Base-by-base conservation (phyloP, 306 rosid species). In the Cotoneaster glaucophyllus region DNA sequence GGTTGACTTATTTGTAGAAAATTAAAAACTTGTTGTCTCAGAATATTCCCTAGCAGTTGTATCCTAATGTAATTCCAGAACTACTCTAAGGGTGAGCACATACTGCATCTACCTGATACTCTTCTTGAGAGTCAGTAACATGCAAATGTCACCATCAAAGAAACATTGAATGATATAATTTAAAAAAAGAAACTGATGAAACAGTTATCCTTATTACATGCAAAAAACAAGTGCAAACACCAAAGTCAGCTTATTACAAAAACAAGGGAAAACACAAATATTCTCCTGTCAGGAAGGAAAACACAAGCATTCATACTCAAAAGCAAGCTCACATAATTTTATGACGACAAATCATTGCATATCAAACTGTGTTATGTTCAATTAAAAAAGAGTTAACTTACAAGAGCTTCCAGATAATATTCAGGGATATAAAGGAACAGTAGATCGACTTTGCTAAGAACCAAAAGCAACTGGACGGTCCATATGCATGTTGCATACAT, bases 401-500 rank as follows among this genome's bases (percentile, higher is more conserved):
- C 98, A 96, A 95, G 85, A 62, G 97, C 85, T 82, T 89, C 98
- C 75, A 95, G 74, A 85, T 92, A 95, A 81, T 85, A 92, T 85
- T 92, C 98, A 80, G 98, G 98, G 82, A 87, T 77, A 76, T 85
- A 95, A 34, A 85, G n/a, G 68, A 95, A 95, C 82, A 95, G 80
- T 0, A 89, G 85, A 84, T 90, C 97, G 86, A 86, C 81, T 87
- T 90, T 95, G 88, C 97, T 90, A 69, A 95, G 90, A 82, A 88
- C 91, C 84, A 95, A 84, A 78, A 95, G 88, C 90, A 95, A 84
- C 83, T 95, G 97, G 71, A 92, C 97, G 80, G 96, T 88, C 98
- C 97, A 95, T 89, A 92, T 83, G 91, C 98, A 95, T 84, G 85
- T 80, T 75, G 98, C 98, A 84, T 89, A 95, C 98, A 95, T 95